Evolutionary conservation across 75 land plant genomes (phyloP).

Genomic region (Pseudotsuga menziesii): DNA sequence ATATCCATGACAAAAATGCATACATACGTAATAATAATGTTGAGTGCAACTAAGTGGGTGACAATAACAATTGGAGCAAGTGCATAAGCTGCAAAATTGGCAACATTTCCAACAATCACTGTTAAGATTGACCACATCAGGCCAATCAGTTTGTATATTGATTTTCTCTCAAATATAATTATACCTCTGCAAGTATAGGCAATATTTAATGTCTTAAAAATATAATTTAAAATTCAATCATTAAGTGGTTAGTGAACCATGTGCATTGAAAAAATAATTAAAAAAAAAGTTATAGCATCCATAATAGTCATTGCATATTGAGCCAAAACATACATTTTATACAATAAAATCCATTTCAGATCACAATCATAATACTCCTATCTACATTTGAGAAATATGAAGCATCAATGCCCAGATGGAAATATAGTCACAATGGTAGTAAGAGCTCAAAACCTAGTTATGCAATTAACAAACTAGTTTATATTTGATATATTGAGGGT

Average conservation of each 20-base stretch:
- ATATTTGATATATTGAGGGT: not conserved
- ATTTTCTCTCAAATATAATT: not conserved
- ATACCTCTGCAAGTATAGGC: not conserved
- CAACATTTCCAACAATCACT: constrained; percentile 82
- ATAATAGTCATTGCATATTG: not conserved
- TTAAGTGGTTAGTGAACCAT: not conserved
- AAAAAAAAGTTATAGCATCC: not conserved
- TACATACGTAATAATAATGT: constrained; percentile 65
- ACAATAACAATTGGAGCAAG: constrained; percentile 80
- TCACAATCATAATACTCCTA: not conserved
- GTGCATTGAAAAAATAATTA: not conserved
- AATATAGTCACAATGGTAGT: not conserved
- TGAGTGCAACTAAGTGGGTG: constrained; percentile 73
- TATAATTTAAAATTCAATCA: not conserved
- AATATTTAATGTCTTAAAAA: not conserved
- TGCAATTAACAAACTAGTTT: not conserved
- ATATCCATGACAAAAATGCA: not conserved
- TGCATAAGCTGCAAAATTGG: constrained; percentile 78
- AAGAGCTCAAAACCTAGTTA: not conserved
- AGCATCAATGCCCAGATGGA: not conserved
- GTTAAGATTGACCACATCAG: not conserved
- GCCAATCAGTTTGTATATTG: not conserved
- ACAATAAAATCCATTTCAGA: too few species aligned
- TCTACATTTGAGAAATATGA: not conserved
- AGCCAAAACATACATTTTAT: not conserved